A percentile compares a stretch with the other conserved stretches of the same genome.
These are phyloP conservation scores for Collybiopsis luxurians DNA, from an alignment of 768 basidiomycete species.

Conservation along the genomic window DNA sequence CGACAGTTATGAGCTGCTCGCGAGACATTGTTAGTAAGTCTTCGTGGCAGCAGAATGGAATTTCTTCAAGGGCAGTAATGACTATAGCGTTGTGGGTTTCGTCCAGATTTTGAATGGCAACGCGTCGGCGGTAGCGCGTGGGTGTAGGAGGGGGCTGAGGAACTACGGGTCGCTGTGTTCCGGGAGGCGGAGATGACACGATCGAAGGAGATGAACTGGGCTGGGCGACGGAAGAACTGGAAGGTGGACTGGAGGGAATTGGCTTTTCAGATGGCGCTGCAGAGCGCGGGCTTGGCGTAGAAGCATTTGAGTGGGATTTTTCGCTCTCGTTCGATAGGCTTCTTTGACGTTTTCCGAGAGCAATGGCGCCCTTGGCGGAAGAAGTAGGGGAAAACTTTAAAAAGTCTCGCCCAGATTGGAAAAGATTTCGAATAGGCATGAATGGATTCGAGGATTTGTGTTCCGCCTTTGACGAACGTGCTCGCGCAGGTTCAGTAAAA, in stretches of 20 bases:
- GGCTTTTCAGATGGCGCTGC: neutral
- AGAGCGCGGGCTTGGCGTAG: neutral
- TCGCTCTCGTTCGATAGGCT: neutral
- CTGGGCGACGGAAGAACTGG: neutral
- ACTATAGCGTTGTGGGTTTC: conserved; percentile 52
- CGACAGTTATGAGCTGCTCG: conserved; percentile 49
- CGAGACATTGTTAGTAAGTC: conserved; percentile 67
- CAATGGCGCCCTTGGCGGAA: neutral
- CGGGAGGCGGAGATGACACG: neutral
- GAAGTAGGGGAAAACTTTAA: neutral
- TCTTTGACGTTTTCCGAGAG: conserved; percentile 4
- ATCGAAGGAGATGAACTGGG: neutral
- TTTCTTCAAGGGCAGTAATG: conserved; percentile 54
- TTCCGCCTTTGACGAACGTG: neutral
- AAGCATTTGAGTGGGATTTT: neutral
- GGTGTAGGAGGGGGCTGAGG: neutral
- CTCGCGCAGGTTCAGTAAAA: neutral
- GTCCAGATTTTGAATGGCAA: conserved; percentile 62
- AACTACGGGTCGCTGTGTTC: too few relatives aligned
- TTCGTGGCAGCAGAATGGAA: conserved; percentile 74
- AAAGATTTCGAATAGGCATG: neutral
- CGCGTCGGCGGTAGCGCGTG: conserved; percentile 15
- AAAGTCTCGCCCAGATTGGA: neutral
- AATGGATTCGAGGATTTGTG: neutral
- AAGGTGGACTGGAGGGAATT: neutral